Evolutionary conservation across 495 filamentous ascomycete genomes (phyloP).

Genomic region (Annulohypoxylon bovei): DNA sequence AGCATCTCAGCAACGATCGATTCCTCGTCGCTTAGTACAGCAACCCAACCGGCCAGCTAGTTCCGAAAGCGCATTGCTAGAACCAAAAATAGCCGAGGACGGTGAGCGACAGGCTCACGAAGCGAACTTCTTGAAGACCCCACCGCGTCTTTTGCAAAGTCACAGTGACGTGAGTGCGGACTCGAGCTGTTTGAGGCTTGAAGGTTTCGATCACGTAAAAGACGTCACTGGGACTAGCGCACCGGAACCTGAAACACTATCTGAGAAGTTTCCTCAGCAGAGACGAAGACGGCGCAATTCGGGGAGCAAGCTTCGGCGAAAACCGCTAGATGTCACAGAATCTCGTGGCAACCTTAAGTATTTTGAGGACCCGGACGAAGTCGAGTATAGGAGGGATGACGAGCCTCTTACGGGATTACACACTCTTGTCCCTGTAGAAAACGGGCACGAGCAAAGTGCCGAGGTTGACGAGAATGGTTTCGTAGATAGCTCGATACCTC

Average conservation of each 20-base stretch:
- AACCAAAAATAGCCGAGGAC: constrained; percentile 12
- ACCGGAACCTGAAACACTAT: constrained; percentile 62
- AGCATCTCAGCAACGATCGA: constrained; percentile 63
- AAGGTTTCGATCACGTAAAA: constrained; percentile 45
- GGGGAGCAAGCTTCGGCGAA: constrained; percentile 77
- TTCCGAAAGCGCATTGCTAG: constrained; percentile 24
- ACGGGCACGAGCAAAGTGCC: not conserved
- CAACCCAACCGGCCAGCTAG: constrained; percentile 48
- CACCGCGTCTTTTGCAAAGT: constrained; percentile 38
- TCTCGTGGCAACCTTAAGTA: constrained; percentile 78
- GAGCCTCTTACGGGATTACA: constrained; percentile 74
- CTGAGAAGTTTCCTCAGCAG: constrained; percentile 46
- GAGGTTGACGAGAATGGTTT: constrained; percentile 13
- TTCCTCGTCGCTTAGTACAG: constrained; percentile 58
- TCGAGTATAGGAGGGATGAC: constrained; percentile 80
- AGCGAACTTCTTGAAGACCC: constrained; percentile 12
- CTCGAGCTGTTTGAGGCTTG: constrained; percentile 10
- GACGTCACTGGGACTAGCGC: constrained; percentile 65
- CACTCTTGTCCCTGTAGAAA: constrained; percentile 4
- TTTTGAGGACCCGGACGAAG: constrained; percentile 78
- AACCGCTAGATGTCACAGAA: constrained; percentile 69
- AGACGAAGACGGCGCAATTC: constrained; percentile 75
- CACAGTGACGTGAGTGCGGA: constrained; percentile 47
- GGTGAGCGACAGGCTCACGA: constrained; percentile 8
- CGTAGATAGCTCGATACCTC: constrained; percentile 7